Evolutionary conservation across 345 rosid species (phyloP).

Genomic region (Brassica carinata): DNA sequence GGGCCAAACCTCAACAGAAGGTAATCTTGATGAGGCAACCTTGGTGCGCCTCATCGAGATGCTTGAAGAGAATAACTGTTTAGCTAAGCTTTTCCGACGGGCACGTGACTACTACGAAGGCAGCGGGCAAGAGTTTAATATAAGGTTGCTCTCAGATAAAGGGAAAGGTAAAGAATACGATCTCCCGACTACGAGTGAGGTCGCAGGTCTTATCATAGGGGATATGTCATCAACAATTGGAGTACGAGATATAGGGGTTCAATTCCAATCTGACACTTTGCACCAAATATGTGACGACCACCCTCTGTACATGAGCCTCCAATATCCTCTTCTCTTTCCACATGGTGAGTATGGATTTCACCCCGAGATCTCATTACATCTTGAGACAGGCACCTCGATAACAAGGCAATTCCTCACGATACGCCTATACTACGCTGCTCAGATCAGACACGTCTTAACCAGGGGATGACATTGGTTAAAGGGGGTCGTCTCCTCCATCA

Average conservation of each 20-base stretch:
- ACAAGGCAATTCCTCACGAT: no score
- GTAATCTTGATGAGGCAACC: neutral
- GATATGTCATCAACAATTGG: no score
- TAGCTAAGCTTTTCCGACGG: neutral
- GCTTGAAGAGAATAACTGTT: neutral
- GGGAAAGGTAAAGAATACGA: neutral
- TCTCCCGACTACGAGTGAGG: neutral
- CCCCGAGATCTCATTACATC: no score
- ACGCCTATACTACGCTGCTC: neutral
- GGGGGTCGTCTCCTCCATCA: neutral
- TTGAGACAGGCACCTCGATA: no score
- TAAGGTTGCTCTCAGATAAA: neutral
- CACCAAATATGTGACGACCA: no score
- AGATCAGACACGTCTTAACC: no score
- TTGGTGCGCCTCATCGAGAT: neutral
- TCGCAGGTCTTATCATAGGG: no score
- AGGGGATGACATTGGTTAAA: no score
- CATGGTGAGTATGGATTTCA: neutral
- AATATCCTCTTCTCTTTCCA: no score
- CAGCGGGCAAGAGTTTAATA: neutral
- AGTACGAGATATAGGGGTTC: no score
- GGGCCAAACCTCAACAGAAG: neutral
- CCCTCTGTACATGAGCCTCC: no score
- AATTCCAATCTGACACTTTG: no score
- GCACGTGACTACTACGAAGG: neutral